Base-by-base conservation (phyloP, 225 moss, liverwort and hornwort genomes). In the Neckera pumila region DNA sequence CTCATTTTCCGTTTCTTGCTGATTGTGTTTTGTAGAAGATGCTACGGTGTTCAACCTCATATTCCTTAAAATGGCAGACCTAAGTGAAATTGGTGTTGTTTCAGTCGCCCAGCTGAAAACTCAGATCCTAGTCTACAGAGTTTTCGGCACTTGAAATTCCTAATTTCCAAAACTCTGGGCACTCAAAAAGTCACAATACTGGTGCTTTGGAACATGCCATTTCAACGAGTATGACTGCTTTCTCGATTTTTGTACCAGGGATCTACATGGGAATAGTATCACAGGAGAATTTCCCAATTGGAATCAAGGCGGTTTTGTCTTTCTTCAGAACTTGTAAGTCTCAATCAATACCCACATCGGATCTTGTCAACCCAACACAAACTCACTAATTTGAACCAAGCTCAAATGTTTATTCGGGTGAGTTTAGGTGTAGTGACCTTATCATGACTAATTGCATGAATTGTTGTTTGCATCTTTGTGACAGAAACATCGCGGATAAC, bases 271-370 rank as follows among this genome's bases (percentile, higher is more conserved):
- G 12, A 91, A 91, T 58, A 61, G 2, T 38, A 82, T 91, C 76
- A 64, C 85, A 28, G 89, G 91, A 40, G 7, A 1, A 38, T 12
- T 89, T 76, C 87, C 89, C 42, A 1, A 1, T 6, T 89, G 89
- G 89, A 62, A 69, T 2, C 27, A 40, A 47, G 27, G 25, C 1
- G 10, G 82, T 1, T 87, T 89, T 77, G 40, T 85, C 38, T 91
- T 91, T 45, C 69, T 91, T 76, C 91, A 91, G 40, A 89, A 18
- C 70, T 6, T 91, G 91, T 91, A 81, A 89, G 87, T 89, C 69
- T 70, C 45, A 3, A 54, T 63, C 28, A 45, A 25, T 62, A 56
- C 36, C 43, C 22, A 19, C 20, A 21, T 27, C 7, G 1, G 4
- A 27, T 78, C 11, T n/a, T 57, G 26, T 26, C 38, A 26, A n/a